A percentile compares a stretch with the other conserved stretches of the same genome.
phyloP scores from a whole-genome alignment of 305 asterid genomes.

The Rubia peregrina region DNA sequence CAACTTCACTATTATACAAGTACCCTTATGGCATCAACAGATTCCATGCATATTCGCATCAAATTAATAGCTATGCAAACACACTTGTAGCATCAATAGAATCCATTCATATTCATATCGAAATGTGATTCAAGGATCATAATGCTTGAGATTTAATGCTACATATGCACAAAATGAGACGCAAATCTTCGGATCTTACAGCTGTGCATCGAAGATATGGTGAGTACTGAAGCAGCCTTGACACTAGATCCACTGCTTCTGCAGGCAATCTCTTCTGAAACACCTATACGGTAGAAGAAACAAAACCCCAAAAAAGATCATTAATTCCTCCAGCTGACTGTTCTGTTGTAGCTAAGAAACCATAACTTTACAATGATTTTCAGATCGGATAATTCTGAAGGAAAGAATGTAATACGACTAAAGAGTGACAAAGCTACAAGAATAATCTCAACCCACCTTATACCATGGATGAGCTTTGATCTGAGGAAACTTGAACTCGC shows the following conservation, averaged over 20 bases:
- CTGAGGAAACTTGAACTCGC: conserved; percentile 89
- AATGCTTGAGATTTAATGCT: background rate
- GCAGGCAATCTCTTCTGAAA: conserved; percentile 70
- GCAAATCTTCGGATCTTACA: conserved; percentile 33
- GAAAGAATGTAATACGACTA: background rate
- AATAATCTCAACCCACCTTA: conserved; percentile 52
- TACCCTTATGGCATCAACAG: no score
- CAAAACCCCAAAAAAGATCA: conserved; percentile 6
- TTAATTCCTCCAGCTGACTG: conserved; percentile 3
- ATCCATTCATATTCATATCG: background rate
- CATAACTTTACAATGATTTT: background rate
- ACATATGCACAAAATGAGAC: background rate
- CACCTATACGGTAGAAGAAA: conserved; percentile 34
- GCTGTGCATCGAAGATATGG: conserved; percentile 89
- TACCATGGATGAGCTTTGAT: conserved; percentile 98
- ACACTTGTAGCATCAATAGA: background rate
- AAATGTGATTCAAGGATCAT: background rate
- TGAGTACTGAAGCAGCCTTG: conserved; percentile 87
- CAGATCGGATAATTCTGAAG: background rate
- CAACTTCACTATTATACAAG: no score
- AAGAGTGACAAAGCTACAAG: background rate
- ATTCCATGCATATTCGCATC: background rate
- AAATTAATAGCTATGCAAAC: no score
- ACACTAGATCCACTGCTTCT: conserved; percentile 85
- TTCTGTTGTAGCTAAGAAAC: background rate